A percentile compares a stretch with the other conserved stretches of the same genome.
These are phyloP conservation scores for Lolium perenne DNA, from an alignment of 176 grass and related monocot genomes.

Conservation along the genomic window DNA sequence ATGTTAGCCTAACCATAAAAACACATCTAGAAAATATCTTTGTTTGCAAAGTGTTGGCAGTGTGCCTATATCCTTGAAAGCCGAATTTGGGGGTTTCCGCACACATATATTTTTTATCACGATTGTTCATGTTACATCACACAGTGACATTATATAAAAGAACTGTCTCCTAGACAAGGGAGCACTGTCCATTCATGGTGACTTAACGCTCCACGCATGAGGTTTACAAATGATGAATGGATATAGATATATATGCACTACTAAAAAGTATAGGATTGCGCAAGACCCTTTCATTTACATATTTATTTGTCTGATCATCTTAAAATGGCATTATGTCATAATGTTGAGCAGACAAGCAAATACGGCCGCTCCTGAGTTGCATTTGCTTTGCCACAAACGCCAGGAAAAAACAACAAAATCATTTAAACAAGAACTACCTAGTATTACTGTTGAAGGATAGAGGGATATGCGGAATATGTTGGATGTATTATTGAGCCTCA, in stretches of 20 bases:
- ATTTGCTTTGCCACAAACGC: background rate
- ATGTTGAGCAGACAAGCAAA: background rate
- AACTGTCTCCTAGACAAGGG: background rate
- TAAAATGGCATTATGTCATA: background rate
- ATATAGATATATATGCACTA: background rate
- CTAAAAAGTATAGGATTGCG: background rate
- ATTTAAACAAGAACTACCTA: background rate
- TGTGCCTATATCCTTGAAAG: background rate
- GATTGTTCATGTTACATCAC: background rate
- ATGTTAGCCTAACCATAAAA: background rate
- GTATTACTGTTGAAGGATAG: too few relatives aligned
- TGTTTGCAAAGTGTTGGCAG: background rate
- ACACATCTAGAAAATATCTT: background rate
- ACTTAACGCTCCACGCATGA: background rate
- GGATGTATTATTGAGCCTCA: too few relatives aligned
- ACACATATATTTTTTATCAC: background rate
- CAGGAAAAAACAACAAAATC: background rate
- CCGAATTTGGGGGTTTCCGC: background rate
- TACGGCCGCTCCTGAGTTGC: background rate
- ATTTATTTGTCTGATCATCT: background rate
- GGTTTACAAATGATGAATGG: constrained; percentile 9
- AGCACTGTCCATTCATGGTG: background rate
- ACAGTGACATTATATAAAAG: background rate
- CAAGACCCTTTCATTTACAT: background rate
- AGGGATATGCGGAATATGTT: too few relatives aligned